Evolutionary conservation across 2,329 filamentous ascomycete species (phyloP).

Genomic region (Pseudogymnoascus sp.): DNA sequence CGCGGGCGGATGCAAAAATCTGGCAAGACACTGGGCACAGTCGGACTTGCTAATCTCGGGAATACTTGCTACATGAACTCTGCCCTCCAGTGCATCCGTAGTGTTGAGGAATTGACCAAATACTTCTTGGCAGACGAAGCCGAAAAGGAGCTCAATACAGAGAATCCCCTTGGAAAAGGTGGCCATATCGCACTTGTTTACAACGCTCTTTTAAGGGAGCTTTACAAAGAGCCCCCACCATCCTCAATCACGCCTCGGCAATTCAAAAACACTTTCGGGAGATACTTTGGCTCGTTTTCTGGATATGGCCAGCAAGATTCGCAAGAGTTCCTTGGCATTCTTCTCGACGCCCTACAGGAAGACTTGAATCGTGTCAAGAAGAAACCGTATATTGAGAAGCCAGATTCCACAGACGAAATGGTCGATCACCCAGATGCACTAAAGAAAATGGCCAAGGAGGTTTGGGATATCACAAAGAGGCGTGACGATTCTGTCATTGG

Average conservation of each 20-base stretch:
- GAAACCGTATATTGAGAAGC: slow-evolving; percentile 96
- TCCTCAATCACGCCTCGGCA: slow-evolving; percentile 68
- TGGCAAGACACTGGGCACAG: slow-evolving; percentile 64
- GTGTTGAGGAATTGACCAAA: slow-evolving; percentile 84
- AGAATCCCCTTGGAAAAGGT: slow-evolving; percentile 77
- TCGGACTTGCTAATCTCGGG: slow-evolving; percentile 81
- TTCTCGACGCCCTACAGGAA: slow-evolving; percentile 90
- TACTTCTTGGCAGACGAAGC: slow-evolving; percentile 77
- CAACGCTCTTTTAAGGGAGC: slow-evolving; percentile 63
- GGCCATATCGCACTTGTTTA: slow-evolving; percentile 85
- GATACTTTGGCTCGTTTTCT: slow-evolving; percentile 76
- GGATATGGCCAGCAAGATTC: slow-evolving; percentile 96
- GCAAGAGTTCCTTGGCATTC: slow-evolving; percentile 90
- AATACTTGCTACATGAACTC: slow-evolving; percentile 99
- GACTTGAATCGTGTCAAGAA: slow-evolving; percentile 89
- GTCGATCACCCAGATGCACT: slow-evolving; percentile 75
- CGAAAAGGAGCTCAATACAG: slow-evolving; percentile 71
- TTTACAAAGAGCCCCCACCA: slow-evolving; percentile 62
- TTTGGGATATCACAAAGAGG: slow-evolving; percentile 85
- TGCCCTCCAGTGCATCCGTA: slow-evolving; percentile 86
- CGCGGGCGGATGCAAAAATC: slow-evolving; percentile 63
- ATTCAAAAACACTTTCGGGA: slow-evolving; percentile 77
- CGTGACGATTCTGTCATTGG: slow-evolving; percentile 93
- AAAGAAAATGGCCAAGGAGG: slow-evolving; percentile 74
- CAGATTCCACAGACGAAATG: slow-evolving; percentile 95